Base-by-base conservation (phyloP, 2,329 filamentous ascomycete species). In the Alternaria dauci region DNA sequence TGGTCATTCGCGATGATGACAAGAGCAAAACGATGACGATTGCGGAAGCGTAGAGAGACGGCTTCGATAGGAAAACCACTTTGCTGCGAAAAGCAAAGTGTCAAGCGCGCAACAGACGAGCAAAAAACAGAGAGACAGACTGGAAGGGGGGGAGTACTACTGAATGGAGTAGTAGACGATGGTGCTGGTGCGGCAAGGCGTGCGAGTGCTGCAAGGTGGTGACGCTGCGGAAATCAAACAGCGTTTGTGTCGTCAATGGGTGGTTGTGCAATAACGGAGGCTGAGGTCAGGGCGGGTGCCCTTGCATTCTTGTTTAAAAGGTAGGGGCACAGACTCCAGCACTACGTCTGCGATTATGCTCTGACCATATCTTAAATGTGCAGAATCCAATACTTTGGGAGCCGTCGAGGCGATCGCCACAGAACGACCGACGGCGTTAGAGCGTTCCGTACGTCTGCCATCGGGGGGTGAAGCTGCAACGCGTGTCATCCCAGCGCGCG, bases 241-340 rank as follows among this genome's bases (percentile, higher is more conserved):
- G 62, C 55, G 60, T 65, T 68, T 65, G 71, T 70, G 69, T 72
- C 65, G 74, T 68, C 66, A 59, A 62, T 47, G 64, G 64, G 65
- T 59, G 59, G 66, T 68, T 50, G 61, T 66, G 66, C 65, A 62
- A 65, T 62, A 57, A 54, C 58, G 63, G 61, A 67, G 68, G 68
- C 59, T 68, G 60, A 67, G 66, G 63, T 65, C 58, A 66, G 66
- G 68, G 66, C 62, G 65, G 65, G 67, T 67, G 74, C 67, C 75
- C 74, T 77, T 77, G 73, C 73, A 71, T 76, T 67, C 67, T 71
- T 71, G 67, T 67, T 71, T 69, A 71, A 73, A 69, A 70, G 55
- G 58, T 48, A 61, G 64, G 64, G 62, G 64, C 64, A 72, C 65
- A 68, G 68, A 63, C 69, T 38, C 68, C 62, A 65, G 68, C 14